phyloP scores from a whole-genome alignment of 257 asterid genomes.

The Gentiana dahurica region DNA sequence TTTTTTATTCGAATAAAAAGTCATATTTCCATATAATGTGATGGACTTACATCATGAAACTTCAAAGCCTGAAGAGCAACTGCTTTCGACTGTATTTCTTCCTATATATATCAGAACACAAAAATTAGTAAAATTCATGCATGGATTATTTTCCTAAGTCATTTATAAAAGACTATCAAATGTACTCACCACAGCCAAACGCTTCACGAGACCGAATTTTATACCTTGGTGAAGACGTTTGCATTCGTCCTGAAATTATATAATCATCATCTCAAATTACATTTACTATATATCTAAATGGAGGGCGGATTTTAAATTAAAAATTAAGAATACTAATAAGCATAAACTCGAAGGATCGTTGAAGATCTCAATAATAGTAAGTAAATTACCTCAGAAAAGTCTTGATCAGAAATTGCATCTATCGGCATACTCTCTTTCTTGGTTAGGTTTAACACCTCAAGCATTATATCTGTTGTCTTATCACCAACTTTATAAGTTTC shows the following conservation, averaged over 20 bases:
- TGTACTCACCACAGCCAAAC: slow-evolving; percentile 61
- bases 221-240: slow-evolving; percentile 70
- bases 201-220: slow-evolving; percentile 68
- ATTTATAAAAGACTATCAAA: slow-evolving; percentile 13
- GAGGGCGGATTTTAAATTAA: neutral
- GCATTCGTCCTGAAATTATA: slow-evolving; percentile 69
- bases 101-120: slow-evolving; percentile 29
- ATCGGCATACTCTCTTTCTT: slow-evolving; percentile 63
- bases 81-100: slow-evolving; percentile 65
- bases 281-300: too few relatives aligned
- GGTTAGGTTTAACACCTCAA: slow-evolving; percentile 74
- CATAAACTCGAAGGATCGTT: neutral
- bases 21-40: neutral
- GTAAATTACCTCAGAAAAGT: slow-evolving; percentile 64
- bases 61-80: slow-evolving; percentile 51
- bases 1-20: too few relatives aligned
- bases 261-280: too few relatives aligned
- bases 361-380: neutral
- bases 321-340: neutral
- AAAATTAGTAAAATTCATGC: too few relatives aligned
- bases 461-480: slow-evolving; percentile 60
- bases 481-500: slow-evolving; percentile 72
- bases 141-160: neutral
- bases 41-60: slow-evolving; percentile 49
- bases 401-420: slow-evolving; percentile 75